Percentiles rank a stretch among this genome's conserved stretches.
Conservation (phyloP, 2,329 filamentous ascomycete genomes). For the Talaromyces sp. region DNA sequence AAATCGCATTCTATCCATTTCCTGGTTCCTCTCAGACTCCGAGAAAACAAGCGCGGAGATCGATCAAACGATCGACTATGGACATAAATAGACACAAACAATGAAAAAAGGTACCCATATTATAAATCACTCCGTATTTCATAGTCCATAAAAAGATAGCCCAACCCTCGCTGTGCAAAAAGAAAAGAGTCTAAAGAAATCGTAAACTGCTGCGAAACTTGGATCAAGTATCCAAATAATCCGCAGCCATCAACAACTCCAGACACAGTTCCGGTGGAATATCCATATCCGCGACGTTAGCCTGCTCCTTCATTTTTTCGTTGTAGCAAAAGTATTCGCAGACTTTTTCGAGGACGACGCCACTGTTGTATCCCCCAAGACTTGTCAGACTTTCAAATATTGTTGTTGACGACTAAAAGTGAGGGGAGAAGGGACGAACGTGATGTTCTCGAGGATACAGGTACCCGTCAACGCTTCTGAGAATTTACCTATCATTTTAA, state of each 20-base stretch:
- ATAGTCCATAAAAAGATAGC: not conserved
- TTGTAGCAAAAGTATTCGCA: constrained; percentile 70
- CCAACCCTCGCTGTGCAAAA: not conserved
- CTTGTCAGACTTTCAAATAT: not conserved
- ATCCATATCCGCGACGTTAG: constrained; percentile 64
- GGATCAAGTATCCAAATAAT: constrained; percentile 56
- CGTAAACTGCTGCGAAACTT: not conserved
- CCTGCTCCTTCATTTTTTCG: constrained; percentile 59
- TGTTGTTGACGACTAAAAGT: not conserved
- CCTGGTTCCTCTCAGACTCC: not conserved
- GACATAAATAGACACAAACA: not conserved
- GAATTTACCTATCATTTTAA: constrained; percentile 52
- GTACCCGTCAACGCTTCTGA: constrained; percentile 58
- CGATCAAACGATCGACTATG: not conserved
- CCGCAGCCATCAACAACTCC: constrained; percentile 64
- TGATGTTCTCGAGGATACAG: constrained; percentile 59
- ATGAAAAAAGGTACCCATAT: not conserved
- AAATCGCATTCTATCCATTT: not conserved
- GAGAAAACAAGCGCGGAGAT: not conserved
- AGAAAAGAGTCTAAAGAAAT: not conserved
- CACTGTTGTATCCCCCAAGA: constrained; percentile 39
- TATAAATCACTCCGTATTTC: not conserved
- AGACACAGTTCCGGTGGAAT: constrained; percentile 63
- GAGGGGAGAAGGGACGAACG: constrained; percentile 38
- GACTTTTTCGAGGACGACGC: constrained; percentile 63